These are phyloP conservation scores for Blastobotrys persicus DNA, from an alignment of 1,139 yeast species.

Conservation along the genomic window DNA sequence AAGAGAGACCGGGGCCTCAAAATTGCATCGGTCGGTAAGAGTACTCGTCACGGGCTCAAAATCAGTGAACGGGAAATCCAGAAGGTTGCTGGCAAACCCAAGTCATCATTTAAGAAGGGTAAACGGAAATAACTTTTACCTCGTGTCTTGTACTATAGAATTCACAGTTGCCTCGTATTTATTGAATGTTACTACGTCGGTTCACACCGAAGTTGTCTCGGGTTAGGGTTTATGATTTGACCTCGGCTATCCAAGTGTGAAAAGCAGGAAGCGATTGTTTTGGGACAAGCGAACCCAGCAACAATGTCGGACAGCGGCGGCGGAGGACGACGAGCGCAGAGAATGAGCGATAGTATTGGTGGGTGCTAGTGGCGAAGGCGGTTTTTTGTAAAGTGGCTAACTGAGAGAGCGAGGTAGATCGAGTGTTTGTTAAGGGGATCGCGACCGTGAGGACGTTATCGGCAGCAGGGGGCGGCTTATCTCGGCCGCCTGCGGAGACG, in stretches of 20 bases:
- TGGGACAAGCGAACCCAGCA: neutral
- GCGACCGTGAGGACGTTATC: slow-evolving; percentile 66
- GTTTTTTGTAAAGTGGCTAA: neutral
- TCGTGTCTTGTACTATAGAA: too few relatives aligned
- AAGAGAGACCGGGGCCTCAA: slow-evolving; percentile 74
- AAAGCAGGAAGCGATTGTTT: neutral
- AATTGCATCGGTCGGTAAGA: slow-evolving; percentile 72
- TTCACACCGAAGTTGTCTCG: neutral
- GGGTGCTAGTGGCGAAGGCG: neutral
- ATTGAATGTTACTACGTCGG: too few relatives aligned
- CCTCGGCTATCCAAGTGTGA: neutral
- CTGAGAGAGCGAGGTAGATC: slow-evolving; percentile 44
- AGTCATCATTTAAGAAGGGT: neutral
- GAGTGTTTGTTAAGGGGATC: slow-evolving; percentile 78
- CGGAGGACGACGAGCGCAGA: neutral
- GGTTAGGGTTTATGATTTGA: neutral
- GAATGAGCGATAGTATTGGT: slow-evolving; percentile 9
- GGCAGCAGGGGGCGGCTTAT: slow-evolving; percentile 52
- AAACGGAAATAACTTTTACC: slow-evolving; percentile 1
- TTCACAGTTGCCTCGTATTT: too few relatives aligned
- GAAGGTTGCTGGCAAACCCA: slow-evolving; percentile 18
- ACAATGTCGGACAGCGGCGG: neutral
- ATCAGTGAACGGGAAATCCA: slow-evolving; percentile 68
- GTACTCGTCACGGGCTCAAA: slow-evolving; percentile 79
- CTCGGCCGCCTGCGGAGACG: slow-evolving; percentile 76